Base-by-base conservation (phyloP, 2,329 filamentous ascomycete genomes). In the Sporothrix protearum region DNA sequence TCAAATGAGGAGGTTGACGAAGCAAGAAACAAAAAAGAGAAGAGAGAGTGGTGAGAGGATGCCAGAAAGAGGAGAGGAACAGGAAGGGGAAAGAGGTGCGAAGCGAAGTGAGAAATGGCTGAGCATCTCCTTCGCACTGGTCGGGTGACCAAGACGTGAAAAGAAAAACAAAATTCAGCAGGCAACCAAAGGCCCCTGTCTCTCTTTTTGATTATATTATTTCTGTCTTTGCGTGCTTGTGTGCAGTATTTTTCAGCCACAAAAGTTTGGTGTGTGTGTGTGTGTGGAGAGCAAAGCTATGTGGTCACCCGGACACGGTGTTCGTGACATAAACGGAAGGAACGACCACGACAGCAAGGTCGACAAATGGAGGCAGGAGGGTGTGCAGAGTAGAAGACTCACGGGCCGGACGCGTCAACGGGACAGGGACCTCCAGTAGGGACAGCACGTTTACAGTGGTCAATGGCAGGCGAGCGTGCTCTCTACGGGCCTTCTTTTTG, bases 261-360 rank as follows among this genome's bases (percentile, higher is more conserved):
- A 42, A 42, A 12, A 12, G 39, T 12, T 42, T 2, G 9, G 9
- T 42, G 39, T 42, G 42, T 47, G 42, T 47, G 42, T 47, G 49
- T 30, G 12, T 55, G 14, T 10, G 12, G 16, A 14, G 14, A 4
- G 2, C 14, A 4, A 47, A 16, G 3, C 19, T 39, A 28, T 59
- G 55, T 57, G 16, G 55, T 22, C 55, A 59, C 14, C 30, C 16
- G n/a, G 36, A 16, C n/a, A 14, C 14, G 59, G 9, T 45, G 36
- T 64, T 57, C 33, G 14, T 45, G 39, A 64, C 59, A 64, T 45
- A 64, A 64, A 25, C n/a, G 59, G 59, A 64, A 64, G 59, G 59
- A 64, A 64, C 59, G 59, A 28, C 59, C 36, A 3, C 22, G 49
- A 25, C 22, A 16, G 25, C 49, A 25, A 10, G 49, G 25, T 53